A percentile compares a stretch with the other conserved stretches of the same genome.
Conservation (phyloP, 164 flowering plant genomes). For the Chimonanthus salicifolius region DNA sequence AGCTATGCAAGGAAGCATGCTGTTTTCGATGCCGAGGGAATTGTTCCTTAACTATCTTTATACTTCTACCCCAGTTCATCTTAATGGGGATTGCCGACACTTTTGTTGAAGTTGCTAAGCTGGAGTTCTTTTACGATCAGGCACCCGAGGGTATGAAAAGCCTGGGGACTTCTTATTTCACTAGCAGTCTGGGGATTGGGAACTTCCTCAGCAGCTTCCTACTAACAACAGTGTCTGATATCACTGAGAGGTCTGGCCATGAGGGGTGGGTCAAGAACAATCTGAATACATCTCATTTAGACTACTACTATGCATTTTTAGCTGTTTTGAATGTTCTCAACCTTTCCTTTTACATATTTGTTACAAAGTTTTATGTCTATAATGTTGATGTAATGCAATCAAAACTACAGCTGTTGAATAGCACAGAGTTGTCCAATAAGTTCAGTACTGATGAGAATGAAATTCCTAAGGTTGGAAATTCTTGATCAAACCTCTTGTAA, state of each 20-base stretch:
- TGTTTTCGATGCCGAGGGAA: constrained; percentile 5
- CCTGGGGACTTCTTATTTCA: constrained; percentile 53
- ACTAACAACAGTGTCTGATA: constrained; percentile 30
- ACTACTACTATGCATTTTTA: constrained; percentile 47
- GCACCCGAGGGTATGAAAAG: constrained; percentile 69
- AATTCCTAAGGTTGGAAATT: neutral
- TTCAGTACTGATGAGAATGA: neutral
- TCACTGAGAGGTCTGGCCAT: constrained; percentile 33
- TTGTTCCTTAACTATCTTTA: constrained; percentile 42
- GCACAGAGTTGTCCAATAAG: neutral
- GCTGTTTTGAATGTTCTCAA: constrained; percentile 40
- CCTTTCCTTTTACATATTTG: constrained; percentile 36
- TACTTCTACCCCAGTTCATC: constrained; percentile 54
- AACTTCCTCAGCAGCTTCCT: constrained; percentile 47
- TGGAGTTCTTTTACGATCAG: constrained; percentile 66
- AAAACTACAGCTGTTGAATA: neutral
- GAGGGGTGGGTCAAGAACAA: constrained; percentile 53
- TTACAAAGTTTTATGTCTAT: constrained; percentile 41
- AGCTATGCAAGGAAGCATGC: constrained; percentile 30
- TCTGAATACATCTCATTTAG: constrained; percentile 50
- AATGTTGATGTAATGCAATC: constrained; percentile 24
- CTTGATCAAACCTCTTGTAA: neutral
- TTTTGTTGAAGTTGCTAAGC: constrained; percentile 50
- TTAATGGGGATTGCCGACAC: constrained; percentile 50
- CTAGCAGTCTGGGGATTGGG: constrained; percentile 48